phyloP scores from a whole-genome alignment of 768 basidiomycete genomes.

The Kwoniella shandongensis region DNA sequence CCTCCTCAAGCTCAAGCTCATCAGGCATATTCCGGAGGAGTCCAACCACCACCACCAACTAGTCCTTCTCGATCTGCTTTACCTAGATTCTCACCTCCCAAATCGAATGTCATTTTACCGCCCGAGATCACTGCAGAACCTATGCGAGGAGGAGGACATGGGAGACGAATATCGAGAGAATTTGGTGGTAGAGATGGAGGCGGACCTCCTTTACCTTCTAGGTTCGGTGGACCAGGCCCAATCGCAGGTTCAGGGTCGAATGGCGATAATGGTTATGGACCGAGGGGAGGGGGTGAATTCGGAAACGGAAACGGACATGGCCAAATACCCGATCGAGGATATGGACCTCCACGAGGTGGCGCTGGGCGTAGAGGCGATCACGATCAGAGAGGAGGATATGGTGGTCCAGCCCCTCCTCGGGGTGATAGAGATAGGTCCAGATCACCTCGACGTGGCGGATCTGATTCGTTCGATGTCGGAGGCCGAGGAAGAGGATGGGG shows the following conservation, averaged over 20 bases:
- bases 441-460: neutral
- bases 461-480: neutral
- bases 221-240: too few relatives aligned
- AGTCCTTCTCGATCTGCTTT: conserved; percentile 5
- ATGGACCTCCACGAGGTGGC: neutral
- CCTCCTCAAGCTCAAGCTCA: neutral
- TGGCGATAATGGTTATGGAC: too few relatives aligned
- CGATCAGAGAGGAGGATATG: neutral
- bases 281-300: too few relatives aligned
- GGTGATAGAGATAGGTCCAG: conserved; percentile 9
- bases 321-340: neutral
- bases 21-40: neutral
- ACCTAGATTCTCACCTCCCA: neutral
- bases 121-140: too few relatives aligned
- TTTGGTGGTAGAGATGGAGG: too few relatives aligned
- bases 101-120: neutral
- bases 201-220: too few relatives aligned
- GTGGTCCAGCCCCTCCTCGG: neutral
- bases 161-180: too few relatives aligned
- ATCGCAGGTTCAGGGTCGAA: too few relatives aligned
- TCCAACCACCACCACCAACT: neutral
- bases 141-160: too few relatives aligned
- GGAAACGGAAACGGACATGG: neutral
- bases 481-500: conserved; percentile 2
- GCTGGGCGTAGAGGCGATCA: neutral